Percentiles rank a stretch among this genome's conserved stretches.
These are phyloP conservation scores for Trypethelium eluteriae DNA, from an alignment of 495 filamentous ascomycete species.

Conservation along the genomic window DNA sequence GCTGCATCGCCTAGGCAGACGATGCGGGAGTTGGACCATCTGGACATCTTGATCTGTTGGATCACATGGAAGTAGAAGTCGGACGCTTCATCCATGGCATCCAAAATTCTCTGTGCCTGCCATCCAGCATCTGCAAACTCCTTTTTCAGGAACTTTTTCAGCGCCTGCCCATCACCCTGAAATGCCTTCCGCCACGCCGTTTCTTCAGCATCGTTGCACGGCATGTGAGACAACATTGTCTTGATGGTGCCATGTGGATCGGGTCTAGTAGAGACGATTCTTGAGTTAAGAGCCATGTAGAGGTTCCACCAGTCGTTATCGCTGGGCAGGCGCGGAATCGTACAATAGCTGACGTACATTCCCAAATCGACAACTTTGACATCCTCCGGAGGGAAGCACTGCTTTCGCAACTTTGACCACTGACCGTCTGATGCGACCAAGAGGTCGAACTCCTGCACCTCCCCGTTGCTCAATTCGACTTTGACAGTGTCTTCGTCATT, in stretches of 20 bases:
- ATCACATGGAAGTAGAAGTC: conserved; percentile 18
- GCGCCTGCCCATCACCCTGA: conserved; percentile 8
- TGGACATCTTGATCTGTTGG: conserved; percentile 15
- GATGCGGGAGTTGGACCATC: conserved; percentile 13
- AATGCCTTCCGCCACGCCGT: conserved; percentile 15
- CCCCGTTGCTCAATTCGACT: conserved; percentile 17
- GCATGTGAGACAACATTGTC: conserved; percentile 24
- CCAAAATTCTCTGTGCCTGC: conserved; percentile 11
- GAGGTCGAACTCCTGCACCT: conserved; percentile 23
- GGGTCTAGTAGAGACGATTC: conserved; percentile 27
- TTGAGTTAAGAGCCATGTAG: conserved; percentile 24
- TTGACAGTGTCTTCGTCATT: conserved; percentile 18
- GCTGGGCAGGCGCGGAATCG: conserved; percentile 24
- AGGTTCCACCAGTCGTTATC: conserved; percentile 29
- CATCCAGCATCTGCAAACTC: conserved; percentile 16
- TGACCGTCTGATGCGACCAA: conserved; percentile 28
- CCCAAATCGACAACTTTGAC: conserved; percentile 18
- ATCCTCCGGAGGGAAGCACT: conserved; percentile 23
- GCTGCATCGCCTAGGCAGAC: conserved; percentile 15
- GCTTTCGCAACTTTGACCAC: conserved; percentile 19
- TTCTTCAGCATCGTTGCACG: conserved; percentile 22
- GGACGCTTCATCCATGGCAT: conserved; percentile 11
- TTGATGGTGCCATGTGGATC: conserved; percentile 24
- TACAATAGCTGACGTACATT: conserved; percentile 26
- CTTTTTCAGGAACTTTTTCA: conserved; percentile 11